Conservation (phyloP, 2,329 filamentous ascomycete species). For the Grosmannia serpens region DNA sequence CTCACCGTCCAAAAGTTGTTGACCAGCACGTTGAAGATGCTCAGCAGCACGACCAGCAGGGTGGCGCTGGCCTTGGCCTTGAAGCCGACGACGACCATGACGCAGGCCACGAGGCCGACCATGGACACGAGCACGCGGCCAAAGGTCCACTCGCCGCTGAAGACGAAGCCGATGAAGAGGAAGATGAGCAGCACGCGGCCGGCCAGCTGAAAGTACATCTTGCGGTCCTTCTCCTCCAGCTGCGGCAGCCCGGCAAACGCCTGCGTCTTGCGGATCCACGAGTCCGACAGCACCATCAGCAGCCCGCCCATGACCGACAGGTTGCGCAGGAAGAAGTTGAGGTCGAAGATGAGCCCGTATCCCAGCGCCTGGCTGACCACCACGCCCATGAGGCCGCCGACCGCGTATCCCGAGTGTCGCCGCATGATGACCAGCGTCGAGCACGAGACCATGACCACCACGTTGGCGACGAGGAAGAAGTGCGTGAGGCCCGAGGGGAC, state of each 20-base stretch:
- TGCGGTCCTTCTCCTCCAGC: slow-evolving; percentile 97
- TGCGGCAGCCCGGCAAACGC: slow-evolving; percentile 88
- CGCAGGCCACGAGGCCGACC: slow-evolving; percentile 77
- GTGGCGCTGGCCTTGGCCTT: slow-evolving; percentile 99
- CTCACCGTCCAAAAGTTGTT: slow-evolving; percentile 99
- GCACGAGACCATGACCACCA: slow-evolving; percentile 74
- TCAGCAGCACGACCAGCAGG: slow-evolving; percentile 87
- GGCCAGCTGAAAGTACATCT: slow-evolving; percentile 99
- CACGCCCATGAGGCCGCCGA: slow-evolving; percentile 78
- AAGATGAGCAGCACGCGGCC: slow-evolving; percentile 94
- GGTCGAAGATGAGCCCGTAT: slow-evolving; percentile 95
- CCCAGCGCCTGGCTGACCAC: slow-evolving; percentile 89
- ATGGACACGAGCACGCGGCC: slow-evolving; percentile 77
- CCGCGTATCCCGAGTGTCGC: slow-evolving; percentile 87
- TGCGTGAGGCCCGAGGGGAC: slow-evolving; percentile 85
- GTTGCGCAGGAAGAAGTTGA: slow-evolving; percentile 99
- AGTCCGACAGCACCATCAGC: slow-evolving; percentile 96
- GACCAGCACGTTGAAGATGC: slow-evolving; percentile 90
- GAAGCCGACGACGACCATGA: slow-evolving; percentile 99
- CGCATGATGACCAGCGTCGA: slow-evolving; percentile 81
- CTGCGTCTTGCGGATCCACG: slow-evolving; percentile 95
- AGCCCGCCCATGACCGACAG: slow-evolving; percentile 93
- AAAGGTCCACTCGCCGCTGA: slow-evolving; percentile 84
- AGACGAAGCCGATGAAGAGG: slow-evolving; percentile 93
- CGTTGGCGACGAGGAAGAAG: slow-evolving; percentile 82